Base-by-base conservation (phyloP, 2,329 filamentous ascomycete species). In the Geosmithia flava region DNA sequence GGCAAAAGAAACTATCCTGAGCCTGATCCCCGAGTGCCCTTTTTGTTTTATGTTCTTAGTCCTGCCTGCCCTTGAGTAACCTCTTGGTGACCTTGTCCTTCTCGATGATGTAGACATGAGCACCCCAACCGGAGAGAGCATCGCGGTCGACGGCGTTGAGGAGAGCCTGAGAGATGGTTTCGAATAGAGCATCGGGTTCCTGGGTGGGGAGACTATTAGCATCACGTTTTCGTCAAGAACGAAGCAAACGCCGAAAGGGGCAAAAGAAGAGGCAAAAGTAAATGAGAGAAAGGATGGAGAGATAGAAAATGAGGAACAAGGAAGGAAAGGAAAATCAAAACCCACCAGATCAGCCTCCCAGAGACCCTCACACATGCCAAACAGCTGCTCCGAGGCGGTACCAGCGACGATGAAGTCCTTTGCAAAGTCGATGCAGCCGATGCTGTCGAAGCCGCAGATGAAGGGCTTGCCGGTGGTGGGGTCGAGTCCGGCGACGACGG, bases 21-120 rank as follows among this genome's bases (percentile, higher is more conserved):
- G 20, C 42, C 42, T 20, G n/a, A 7, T 3, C 44, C 27, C 43
- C 29, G 19, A 8, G 44, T 23, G 13, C 20, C 23, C 44, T 40
- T 10, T 29, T 56, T n/a, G n/a, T 37, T 37, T 37, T 37, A 16
- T 37, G 15, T 16, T 5, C 15, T 54, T 87, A 90, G 67, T 97
- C 91, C 74, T 97, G 91, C 74, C 90, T 82, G 64, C 90, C 90
- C 81, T 97, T 97, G 68, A 98, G 75, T 81, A 98, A 81, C 67
- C 93, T 80, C 84, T 97, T 96, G 62, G 93, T 97, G 54, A 98
- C 87, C 85, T 97, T 97, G 74, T 95, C 90, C 80, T 98, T 98
- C 76, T 97, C 93, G 67, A 98, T 95, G 63, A 98, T 95, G 73
- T 97, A 98, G 58, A 98, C 93, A 64, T 98, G 89, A 40, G 93